phyloP scores from a whole-genome alignment of 1,284 basidiomycete species.

The Fomitiporia mediterranea region DNA sequence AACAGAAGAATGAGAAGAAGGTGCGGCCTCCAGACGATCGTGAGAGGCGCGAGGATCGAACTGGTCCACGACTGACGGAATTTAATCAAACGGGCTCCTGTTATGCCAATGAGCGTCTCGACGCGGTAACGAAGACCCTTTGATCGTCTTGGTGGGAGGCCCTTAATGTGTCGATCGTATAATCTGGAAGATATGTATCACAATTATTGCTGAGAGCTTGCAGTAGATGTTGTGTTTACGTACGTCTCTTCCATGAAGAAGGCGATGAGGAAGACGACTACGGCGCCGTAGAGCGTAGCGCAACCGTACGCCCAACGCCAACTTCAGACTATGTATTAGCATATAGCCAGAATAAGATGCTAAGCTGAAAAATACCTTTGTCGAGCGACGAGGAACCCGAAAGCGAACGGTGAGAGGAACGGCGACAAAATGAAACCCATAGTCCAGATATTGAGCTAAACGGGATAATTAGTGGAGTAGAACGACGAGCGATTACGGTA shows the following conservation, averaged over 20 bases:
- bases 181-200: conserved; percentile 43
- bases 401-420: conserved; percentile 63
- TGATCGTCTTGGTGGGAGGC: conserved; percentile 40
- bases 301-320: conserved; percentile 71
- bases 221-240: background rate
- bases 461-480: background rate
- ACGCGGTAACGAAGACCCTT: conserved; percentile 50
- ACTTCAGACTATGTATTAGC: conserved; percentile 26
- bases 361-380: conserved; percentile 35
- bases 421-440: conserved; percentile 50
- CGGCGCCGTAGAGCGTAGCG: conserved; percentile 29
- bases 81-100: conserved; percentile 56
- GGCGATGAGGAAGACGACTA: conserved; percentile 32
- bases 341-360: too few species aligned
- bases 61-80: conserved; percentile 54
- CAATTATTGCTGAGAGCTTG: background rate
- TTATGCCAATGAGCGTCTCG: conserved; percentile 61
- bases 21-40: conserved; percentile 63
- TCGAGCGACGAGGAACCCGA: conserved; percentile 65
- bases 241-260: conserved; percentile 35
- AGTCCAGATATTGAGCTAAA: conserved; percentile 64
- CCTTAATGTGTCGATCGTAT: conserved; percentile 61
- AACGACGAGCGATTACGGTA: background rate
- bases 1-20: conserved; percentile 52
- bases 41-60: conserved; percentile 42